Evolutionary conservation across 768 basidiomycete species (phyloP).

Genomic region (Holtermanniella nyarrowii): DNA sequence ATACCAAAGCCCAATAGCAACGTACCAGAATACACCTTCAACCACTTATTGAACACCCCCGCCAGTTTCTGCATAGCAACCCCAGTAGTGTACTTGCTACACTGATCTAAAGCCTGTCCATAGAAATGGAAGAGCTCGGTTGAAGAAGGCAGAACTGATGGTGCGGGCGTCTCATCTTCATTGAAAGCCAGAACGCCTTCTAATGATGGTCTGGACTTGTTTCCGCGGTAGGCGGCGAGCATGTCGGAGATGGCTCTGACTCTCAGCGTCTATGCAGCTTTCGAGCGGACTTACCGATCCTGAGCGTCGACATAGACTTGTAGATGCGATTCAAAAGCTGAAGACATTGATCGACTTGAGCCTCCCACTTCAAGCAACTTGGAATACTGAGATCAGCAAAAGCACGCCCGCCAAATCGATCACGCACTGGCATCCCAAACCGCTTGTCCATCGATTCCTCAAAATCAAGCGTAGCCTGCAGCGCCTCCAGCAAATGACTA

Average conservation of each 20-base stretch:
- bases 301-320: constrained; percentile 90
- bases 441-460: constrained; percentile 70
- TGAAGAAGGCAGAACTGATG: constrained; percentile 72
- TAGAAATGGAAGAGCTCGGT: constrained; percentile 98
- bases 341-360: constrained; percentile 57
- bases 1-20: too few species aligned
- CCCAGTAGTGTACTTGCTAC: constrained; percentile 77
- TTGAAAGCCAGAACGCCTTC: constrained; percentile 46
- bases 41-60: constrained; percentile 81
- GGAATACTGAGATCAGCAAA: constrained; percentile 17
- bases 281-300: constrained; percentile 59
- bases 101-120: constrained; percentile 86
- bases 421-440: constrained; percentile 56
- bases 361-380: constrained; percentile 18
- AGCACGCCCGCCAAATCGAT: constrained; percentile 55
- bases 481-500: constrained; percentile 66
- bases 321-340: constrained; percentile 89
- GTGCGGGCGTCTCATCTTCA: constrained; percentile 47
- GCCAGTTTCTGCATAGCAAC: constrained; percentile 72
- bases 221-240: constrained; percentile 66
- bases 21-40: constrained; percentile 80
- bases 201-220: constrained; percentile 56
- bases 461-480: constrained; percentile 81
- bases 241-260: constrained; percentile 76
- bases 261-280: neutral